Evolutionary conservation across 2,329 filamentous ascomycete genomes (phyloP).

Genomic region (Talaromyces sp.): DNA sequence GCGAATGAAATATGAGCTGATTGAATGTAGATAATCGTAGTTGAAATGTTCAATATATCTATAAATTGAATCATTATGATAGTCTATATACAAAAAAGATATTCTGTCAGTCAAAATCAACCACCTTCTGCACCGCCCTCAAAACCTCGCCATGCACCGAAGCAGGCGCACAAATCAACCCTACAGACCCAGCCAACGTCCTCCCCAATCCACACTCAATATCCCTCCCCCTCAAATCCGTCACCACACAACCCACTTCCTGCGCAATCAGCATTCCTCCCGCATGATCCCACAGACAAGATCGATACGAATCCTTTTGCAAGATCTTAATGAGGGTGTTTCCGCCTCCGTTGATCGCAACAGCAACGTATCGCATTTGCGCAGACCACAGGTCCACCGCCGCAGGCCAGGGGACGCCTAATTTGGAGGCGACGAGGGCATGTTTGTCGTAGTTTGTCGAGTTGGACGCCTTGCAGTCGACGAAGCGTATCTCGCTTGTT

Average conservation of each 20-base stretch:
- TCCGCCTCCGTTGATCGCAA: constrained; percentile 38
- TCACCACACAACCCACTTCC: constrained; percentile 48
- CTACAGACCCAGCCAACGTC: constrained; percentile 35
- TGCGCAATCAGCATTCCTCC: constrained; percentile 49
- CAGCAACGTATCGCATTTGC: constrained; percentile 51
- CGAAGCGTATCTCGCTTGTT: constrained; percentile 37
- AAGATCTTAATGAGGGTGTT: constrained; percentile 49
- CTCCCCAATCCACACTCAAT: constrained; percentile 46
- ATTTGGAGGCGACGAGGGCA: constrained; percentile 33
- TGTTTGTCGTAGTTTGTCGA: constrained; percentile 38
- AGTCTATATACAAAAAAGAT: neutral
- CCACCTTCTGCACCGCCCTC: constrained; percentile 24
- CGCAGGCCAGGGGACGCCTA: constrained; percentile 44
- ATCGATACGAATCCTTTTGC: constrained; percentile 39
- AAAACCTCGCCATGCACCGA: constrained; percentile 31
- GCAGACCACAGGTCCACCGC: constrained; percentile 49
- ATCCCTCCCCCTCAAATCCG: constrained; percentile 46
- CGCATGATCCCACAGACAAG: constrained; percentile 53
- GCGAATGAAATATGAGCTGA: too few relatives aligned
- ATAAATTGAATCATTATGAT: neutral
- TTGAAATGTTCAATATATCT: too few relatives aligned
- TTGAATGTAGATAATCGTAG: too few relatives aligned
- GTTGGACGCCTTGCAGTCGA: constrained; percentile 38
- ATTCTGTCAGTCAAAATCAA: neutral
- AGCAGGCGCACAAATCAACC: constrained; percentile 39